Evolutionary conservation across 352 stramenopile species (phyloP).

Genomic region (Pythium rhizo-oryzae): DNA sequence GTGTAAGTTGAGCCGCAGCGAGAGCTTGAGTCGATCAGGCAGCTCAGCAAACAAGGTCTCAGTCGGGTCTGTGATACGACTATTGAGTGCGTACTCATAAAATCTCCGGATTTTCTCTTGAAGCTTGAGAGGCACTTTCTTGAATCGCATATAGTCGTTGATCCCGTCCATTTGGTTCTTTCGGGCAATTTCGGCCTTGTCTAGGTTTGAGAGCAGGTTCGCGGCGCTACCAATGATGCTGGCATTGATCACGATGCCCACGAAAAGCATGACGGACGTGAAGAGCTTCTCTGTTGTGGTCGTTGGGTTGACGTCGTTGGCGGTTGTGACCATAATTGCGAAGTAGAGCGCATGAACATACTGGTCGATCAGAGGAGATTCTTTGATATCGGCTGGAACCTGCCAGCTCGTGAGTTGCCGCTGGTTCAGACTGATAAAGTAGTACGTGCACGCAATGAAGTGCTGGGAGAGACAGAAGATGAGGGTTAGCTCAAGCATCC

Average conservation of each 20-base stretch:
- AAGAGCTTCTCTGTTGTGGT: conserved; percentile 62
- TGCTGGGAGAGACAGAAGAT: conserved; percentile 75
- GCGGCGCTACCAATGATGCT: conserved; percentile 80
- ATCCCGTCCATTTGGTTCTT: conserved; percentile 83
- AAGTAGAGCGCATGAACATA: conserved; percentile 70
- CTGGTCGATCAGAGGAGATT: conserved; percentile 40
- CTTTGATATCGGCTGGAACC: conserved; percentile 32
- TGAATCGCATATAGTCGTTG: conserved; percentile 83
- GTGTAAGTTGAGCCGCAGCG: conserved; percentile 69
- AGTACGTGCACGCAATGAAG: conserved; percentile 79
- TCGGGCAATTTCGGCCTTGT: conserved; percentile 71
- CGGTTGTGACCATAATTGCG: conserved; percentile 67
- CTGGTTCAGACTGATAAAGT: conserved; percentile 54
- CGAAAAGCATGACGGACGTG: conserved; percentile 68
- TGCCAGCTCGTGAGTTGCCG: conserved; percentile 48
- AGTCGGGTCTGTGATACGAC: conserved; percentile 54
- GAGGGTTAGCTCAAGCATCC: conserved; percentile 68
- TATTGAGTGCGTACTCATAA: conserved; percentile 77
- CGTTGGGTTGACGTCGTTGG: conserved; percentile 60
- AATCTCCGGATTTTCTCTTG: conserved; percentile 78
- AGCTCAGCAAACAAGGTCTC: conserved; percentile 72
- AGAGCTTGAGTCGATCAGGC: conserved; percentile 65
- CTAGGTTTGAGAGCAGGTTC: conserved; percentile 74
- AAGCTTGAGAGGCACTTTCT: conserved; percentile 64
- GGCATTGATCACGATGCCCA: conserved; percentile 80